phyloP scores from a whole-genome alignment of 345 rosid genomes.

The Barbarea vulgaris region DNA sequence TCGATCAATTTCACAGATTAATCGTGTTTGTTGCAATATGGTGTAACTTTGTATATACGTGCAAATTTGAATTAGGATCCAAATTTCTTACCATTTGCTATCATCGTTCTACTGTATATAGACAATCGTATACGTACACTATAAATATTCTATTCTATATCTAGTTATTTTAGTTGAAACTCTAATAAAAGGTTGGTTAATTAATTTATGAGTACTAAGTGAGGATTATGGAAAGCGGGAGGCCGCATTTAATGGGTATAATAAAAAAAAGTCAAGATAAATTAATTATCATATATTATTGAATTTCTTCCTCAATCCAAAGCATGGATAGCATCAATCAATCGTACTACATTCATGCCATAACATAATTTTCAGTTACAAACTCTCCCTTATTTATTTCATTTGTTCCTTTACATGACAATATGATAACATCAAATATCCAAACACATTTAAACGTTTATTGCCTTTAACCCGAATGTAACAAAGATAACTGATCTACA shows the following conservation, averaged over 20 bases:
- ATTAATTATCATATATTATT: neutral
- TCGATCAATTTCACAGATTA: neutral
- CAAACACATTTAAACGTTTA: neutral
- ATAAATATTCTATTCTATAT: neutral
- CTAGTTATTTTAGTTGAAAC: neutral
- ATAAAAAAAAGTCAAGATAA: neutral
- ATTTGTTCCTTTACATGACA: neutral
- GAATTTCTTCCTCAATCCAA: constrained; percentile 18
- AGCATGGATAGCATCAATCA: constrained; percentile 24
- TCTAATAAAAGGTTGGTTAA: neutral
- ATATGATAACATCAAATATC: neutral
- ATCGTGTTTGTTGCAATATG: neutral
- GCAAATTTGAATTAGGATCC: neutral
- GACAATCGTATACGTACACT: neutral
- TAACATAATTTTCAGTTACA: constrained; percentile 12
- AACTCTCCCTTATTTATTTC: neutral
- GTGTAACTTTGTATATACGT: neutral
- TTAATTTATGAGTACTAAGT: neutral
- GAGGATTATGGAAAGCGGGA: neutral
- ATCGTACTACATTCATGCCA: neutral
- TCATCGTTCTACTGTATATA: neutral
- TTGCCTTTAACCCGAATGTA: neutral
- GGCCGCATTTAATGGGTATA: neutral
- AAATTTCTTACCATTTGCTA: constrained; percentile 7
- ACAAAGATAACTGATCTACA: neutral